These are phyloP conservation scores for Chloromonas sp. DNA, from an alignment of 163 green algal genomes.

Conservation along the genomic window DNA sequence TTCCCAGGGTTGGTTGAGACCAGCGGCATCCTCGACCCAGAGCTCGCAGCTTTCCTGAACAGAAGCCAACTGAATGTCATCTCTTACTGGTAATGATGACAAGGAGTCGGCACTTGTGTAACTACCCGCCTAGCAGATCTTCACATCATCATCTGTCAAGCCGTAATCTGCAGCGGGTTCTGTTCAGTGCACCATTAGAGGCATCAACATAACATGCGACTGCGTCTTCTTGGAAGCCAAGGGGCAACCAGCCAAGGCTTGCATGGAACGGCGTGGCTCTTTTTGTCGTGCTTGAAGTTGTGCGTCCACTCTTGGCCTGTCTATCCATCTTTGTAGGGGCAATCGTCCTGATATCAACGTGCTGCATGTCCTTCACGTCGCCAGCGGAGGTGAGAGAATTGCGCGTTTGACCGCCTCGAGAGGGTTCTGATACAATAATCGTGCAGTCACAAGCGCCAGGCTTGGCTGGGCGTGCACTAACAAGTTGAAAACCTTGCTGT, in stretches of 20 bases:
- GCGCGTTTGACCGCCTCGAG: neutral
- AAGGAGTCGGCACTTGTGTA: neutral
- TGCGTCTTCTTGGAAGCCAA: too few relatives aligned
- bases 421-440: too few relatives aligned
- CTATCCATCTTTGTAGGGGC: neutral
- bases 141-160: neutral
- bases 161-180: slow-evolving; percentile 8
- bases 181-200: too few relatives aligned
- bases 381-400: slow-evolving; percentile 7
- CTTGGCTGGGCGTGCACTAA: neutral
- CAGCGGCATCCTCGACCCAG: neutral
- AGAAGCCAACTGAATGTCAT: slow-evolving; percentile 1
- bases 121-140: neutral
- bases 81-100: slow-evolving; percentile 7
- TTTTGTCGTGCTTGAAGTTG: too few relatives aligned
- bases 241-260: too few relatives aligned
- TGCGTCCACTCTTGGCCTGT: too few relatives aligned
- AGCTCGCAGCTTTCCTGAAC: neutral
- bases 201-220: too few relatives aligned
- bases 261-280: too few relatives aligned
- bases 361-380: slow-evolving; percentile 10
- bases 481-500: neutral
- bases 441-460: neutral
- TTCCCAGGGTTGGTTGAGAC: too few relatives aligned
- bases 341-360: slow-evolving; percentile 7